Base-by-base conservation (phyloP, 2,329 filamentous ascomycete species). In the Dactylellina drechsleri region DNA sequence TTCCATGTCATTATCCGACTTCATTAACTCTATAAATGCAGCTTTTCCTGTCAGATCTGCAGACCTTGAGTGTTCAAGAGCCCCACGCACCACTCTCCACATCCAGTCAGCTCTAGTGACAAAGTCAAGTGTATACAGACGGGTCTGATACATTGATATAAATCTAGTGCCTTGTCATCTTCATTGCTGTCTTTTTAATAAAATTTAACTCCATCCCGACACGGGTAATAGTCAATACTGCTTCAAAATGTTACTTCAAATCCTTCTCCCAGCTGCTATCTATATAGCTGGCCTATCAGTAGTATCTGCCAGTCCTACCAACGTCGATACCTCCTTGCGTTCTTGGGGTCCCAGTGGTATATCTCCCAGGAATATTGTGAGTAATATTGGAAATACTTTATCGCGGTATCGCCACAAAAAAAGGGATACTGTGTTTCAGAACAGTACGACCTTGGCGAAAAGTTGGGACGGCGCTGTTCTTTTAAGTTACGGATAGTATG, bases 391-490 rank as follows among this genome's bases (percentile, higher is more conserved):
- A 4, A 49, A 54, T 43, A 50, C 20, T 36, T 54, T 73, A 23
- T 66, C 68, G 31, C 28, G 40, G 49, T 53, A 56, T 23, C 66
- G 68, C 23, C 67, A 60, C 31, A 40, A 73, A 26, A 74, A 78
- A 57, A 73, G 79, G 68, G 72, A 80, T 71, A 77, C 77, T 0
- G 71, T 77, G 2, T 77, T 79, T 23, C 79, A 77, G 28, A 82
- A 81, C 56, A 80, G 79, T 57, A 81, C 80, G 0, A 78, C 78
- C 12, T 77, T 85, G n/a, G 81, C 83, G 66, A 81, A 80, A 57
- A 83, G 81, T 66, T 84, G 83, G 81, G 78, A 81, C 49, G 81
- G 80, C n/a, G 82, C 83, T 0, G 79, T 79, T 0, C 77, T 85
- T 10, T 81, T 83, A 57, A 82, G 78, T 50, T 79, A 47, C 16